Percentiles rank a stretch among this genome's conserved stretches.
Evolutionary conservation across 352 stramenopile species (phyloP).

Genomic region (Globisporangium megalacanthum): DNA sequence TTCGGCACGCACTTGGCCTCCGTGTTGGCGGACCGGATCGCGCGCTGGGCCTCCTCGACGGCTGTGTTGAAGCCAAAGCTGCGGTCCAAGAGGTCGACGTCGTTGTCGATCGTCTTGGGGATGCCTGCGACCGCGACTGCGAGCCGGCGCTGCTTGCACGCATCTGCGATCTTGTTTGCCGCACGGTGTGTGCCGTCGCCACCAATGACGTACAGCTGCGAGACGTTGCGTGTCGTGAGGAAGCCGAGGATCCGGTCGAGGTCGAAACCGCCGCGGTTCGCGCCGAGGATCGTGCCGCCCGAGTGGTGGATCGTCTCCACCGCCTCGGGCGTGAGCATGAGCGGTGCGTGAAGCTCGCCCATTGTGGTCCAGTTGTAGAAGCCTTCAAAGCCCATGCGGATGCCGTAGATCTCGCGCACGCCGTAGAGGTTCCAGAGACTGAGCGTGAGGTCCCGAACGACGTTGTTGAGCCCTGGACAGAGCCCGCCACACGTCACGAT

Average conservation of each 20-base stretch:
- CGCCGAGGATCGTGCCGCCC: slow-evolving; percentile 75
- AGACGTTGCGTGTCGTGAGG: slow-evolving; percentile 19
- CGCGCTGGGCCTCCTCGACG: slow-evolving; percentile 93
- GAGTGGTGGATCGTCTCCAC: slow-evolving; percentile 67
- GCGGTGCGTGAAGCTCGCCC: slow-evolving; percentile 67
- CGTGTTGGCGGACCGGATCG: slow-evolving; percentile 88
- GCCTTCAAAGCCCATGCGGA: slow-evolving; percentile 74
- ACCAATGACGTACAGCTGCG: slow-evolving; percentile 20
- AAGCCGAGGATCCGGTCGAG: slow-evolving; percentile 2
- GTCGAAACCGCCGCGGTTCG: slow-evolving; percentile 52
- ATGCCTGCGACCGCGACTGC: slow-evolving; percentile 95
- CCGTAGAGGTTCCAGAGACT: slow-evolving; percentile 88
- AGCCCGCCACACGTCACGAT: slow-evolving; percentile 93
- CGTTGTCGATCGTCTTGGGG: slow-evolving; percentile 99
- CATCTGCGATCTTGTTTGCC: slow-evolving; percentile 89
- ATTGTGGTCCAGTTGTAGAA: slow-evolving; percentile 82
- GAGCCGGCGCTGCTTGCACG: slow-evolving; percentile 67
- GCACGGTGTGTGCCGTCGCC: slow-evolving; percentile 97
- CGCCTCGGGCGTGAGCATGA: slow-evolving; percentile 77
- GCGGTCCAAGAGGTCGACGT: slow-evolving; percentile 97
- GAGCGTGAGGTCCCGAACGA: slow-evolving; percentile 95
- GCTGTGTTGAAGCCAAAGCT: slow-evolving; percentile 98
- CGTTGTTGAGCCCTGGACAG: slow-evolving; percentile 64
- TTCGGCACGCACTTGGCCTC: slow-evolving; percentile 97
- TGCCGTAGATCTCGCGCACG: slow-evolving; percentile 19